These are phyloP conservation scores for Neurospora sp. DNA, from an alignment of 495 filamentous ascomycete genomes.

Conservation along the genomic window DNA sequence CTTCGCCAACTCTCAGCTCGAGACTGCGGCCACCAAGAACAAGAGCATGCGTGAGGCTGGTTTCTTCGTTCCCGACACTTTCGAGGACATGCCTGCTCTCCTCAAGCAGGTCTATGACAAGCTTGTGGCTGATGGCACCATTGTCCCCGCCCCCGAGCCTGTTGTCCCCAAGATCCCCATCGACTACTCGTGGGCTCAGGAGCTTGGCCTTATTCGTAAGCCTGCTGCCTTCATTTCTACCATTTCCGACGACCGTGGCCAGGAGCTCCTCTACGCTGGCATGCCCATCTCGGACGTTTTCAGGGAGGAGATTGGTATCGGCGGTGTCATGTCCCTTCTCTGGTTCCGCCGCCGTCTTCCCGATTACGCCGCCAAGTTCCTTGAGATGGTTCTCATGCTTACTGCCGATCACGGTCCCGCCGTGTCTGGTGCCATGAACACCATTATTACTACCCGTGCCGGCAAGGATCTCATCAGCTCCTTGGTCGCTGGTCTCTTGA, in stretches of 20 bases:
- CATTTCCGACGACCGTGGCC: slow-evolving; percentile 98
- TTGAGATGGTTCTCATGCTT: slow-evolving; percentile 99
- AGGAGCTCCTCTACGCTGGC: slow-evolving; percentile 96
- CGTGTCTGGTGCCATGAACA: slow-evolving; percentile 99
- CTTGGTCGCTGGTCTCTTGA: slow-evolving; percentile 90
- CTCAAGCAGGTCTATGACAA: slow-evolving; percentile 75
- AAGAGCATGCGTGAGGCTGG: slow-evolving; percentile 90
- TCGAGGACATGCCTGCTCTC: slow-evolving; percentile 80
- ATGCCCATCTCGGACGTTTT: slow-evolving; percentile 99
- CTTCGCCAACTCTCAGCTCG: slow-evolving; percentile 97
- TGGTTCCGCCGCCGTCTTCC: slow-evolving; percentile 99
- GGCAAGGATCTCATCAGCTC: slow-evolving; percentile 97
- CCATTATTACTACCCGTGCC: slow-evolving; percentile 97
- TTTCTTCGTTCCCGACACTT: slow-evolving; percentile 84
- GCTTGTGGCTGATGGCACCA: slow-evolving; percentile 70
- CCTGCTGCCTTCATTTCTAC: slow-evolving; percentile 99
- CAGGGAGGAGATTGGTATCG: slow-evolving; percentile 96
- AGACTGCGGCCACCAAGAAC: slow-evolving; percentile 95
- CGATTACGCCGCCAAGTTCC: slow-evolving; percentile 92
- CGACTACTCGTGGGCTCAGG: slow-evolving; percentile 99
- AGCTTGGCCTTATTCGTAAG: slow-evolving; percentile 98
- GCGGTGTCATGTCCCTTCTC: slow-evolving; percentile 97
- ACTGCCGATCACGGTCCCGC: slow-evolving; percentile 98
- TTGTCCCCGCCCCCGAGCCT: slow-evolving; percentile 80
- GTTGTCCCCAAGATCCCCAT: slow-evolving; percentile 97